Evolutionary conservation across 208 protist genomes (phyloP).

Genomic region (Borovskyia barvae): DNA sequence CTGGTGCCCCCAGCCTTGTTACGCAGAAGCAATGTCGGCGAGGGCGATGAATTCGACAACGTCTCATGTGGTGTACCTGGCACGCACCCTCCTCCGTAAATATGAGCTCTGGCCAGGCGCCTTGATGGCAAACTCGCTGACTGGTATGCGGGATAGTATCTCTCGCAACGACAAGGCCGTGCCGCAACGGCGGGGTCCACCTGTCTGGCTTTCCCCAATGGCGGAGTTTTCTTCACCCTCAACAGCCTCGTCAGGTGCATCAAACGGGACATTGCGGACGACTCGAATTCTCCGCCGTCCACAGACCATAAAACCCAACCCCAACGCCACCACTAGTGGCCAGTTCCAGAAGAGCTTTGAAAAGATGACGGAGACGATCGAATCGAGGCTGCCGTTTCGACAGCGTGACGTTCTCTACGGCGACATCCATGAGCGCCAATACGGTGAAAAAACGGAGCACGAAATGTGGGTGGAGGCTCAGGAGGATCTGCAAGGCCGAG

Average conservation of each 20-base stretch:
- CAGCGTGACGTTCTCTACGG: constrained; percentile 54
- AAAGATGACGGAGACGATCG: constrained; percentile 67
- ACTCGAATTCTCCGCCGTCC: constrained; percentile 40
- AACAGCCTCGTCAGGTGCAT: background rate
- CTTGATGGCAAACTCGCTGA: too few relatives aligned
- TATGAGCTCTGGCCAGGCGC: too few relatives aligned
- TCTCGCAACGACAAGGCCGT: too few relatives aligned
- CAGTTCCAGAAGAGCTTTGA: constrained; percentile 85
- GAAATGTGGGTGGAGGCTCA: constrained; percentile 48
- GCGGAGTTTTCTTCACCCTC: too few relatives aligned
- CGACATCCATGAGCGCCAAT: constrained; percentile 62
- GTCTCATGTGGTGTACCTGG: too few relatives aligned
- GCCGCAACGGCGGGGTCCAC: too few relatives aligned
- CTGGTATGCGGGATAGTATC: too few relatives aligned
- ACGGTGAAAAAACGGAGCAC: constrained; percentile 55
- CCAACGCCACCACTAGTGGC: constrained; percentile 52
- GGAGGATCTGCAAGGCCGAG: constrained; percentile 62
- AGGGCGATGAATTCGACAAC: too few relatives aligned
- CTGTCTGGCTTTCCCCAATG: too few relatives aligned
- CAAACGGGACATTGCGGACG: constrained; percentile 6
- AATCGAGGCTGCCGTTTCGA: constrained; percentile 53
- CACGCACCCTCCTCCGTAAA: too few relatives aligned
- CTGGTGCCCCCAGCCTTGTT: too few relatives aligned
- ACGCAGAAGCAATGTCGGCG: too few relatives aligned
- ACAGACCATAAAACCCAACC: constrained; percentile 80